Conservation (phyloP, 257 asterid genomes). For the Fraxinus quadrangulata region DNA sequence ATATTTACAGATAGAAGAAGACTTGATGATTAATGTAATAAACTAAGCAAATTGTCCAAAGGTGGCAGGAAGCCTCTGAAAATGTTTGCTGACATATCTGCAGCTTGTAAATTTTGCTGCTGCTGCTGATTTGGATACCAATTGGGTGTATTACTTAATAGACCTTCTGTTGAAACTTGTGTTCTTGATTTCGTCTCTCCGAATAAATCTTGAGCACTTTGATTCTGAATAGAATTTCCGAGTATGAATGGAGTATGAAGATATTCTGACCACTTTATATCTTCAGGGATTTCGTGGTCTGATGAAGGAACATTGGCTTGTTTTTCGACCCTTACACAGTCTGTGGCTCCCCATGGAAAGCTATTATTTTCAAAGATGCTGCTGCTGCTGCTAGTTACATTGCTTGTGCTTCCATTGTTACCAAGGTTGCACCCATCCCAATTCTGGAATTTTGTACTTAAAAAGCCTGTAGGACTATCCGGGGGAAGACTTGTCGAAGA, state of each 20-base stretch:
- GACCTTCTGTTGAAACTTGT: conserved; percentile 33
- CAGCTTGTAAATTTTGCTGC: conserved; percentile 41
- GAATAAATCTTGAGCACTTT: conserved; percentile 40
- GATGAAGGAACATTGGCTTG: conserved; percentile 24
- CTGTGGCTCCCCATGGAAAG: conserved; percentile 34
- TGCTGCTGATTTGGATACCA: conserved; percentile 54
- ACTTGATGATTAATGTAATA: background rate
- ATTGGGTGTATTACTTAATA: conserved; percentile 22
- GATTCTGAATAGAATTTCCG: conserved; percentile 37
- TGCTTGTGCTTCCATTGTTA: conserved; percentile 12
- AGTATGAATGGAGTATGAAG: conserved; percentile 61
- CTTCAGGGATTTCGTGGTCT: conserved; percentile 36
- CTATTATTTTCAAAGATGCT: conserved; percentile 36
- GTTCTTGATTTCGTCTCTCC: conserved; percentile 37
- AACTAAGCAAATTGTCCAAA: conserved; percentile 71
- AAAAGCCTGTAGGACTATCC: conserved; percentile 22
- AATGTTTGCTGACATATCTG: conserved; percentile 57
- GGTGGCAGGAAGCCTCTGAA: conserved; percentile 57
- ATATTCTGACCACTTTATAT: conserved; percentile 73
- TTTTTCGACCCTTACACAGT: conserved; percentile 38
- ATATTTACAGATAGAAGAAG: conserved; percentile 64
- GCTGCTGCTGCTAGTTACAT: background rate
- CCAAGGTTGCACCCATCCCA: conserved; percentile 30
- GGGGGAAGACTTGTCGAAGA: conserved; percentile 23
- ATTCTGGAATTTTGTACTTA: conserved; percentile 32